Base-by-base conservation (phyloP, 2,329 filamentous ascomycete genomes). In the Microdochium bolleyi region DNA sequence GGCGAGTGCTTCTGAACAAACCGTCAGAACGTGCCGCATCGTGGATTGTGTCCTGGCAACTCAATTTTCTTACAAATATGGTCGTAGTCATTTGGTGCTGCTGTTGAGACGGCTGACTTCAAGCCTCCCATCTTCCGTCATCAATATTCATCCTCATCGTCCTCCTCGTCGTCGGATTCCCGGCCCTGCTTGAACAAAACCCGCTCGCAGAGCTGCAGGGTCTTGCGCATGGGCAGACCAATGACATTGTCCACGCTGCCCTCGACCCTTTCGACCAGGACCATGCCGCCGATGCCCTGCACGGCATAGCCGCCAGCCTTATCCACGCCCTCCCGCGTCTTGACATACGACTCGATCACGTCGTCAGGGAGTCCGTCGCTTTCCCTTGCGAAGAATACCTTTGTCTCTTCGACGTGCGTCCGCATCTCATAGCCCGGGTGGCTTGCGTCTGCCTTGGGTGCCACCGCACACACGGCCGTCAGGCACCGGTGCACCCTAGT, bases 301-400 rank as follows among this genome's bases (percentile, higher is more conserved):
- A 99, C 82, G 1, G 90, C 94, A 69, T 99, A 99, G 0, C 94
- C 94, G 2, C 94, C 94, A 0, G 94, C 94, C 76, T 97, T 99
- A 70, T 97, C 94, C 11, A 84, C 91, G 2, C 94, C 94, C 74
- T 99, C 94, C 52, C 92, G 79, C 22, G 92, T 96, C 64, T 78
- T 80, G 54, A 92, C 87, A 65, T 92, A 92, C 4, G 74, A 81
- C 60, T 89, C 75, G 54, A 97, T 85, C 59, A 96, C 80, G 55
- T 95, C 91, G 71, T 99, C 92, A 14, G 75, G 73, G 54, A 83
- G 65, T 3, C 80, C 80, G 16, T 80, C 73, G 14, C 63, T 61
- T 60, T 79, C 80, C 54, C 76, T 70, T 64, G 91, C 89, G 70
- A 99, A 99, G 65, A 80, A 83, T n/a, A 99, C 94, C 56, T 78